These are phyloP conservation scores for Skeletonema marinoi DNA, from an alignment of 108 stramenopile genomes.

Conservation along the genomic window DNA sequence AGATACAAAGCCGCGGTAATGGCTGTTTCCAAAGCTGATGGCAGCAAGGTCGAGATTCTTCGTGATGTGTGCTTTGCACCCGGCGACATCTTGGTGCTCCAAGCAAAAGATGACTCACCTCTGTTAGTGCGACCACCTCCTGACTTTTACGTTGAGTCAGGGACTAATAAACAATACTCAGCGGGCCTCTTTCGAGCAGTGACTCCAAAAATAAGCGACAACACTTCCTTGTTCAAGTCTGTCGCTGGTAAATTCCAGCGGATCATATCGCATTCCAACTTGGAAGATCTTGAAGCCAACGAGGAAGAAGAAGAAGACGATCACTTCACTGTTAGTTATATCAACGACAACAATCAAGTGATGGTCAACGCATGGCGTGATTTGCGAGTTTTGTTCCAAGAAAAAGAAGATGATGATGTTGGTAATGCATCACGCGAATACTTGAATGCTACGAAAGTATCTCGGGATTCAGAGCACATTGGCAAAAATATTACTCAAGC, in stretches of 20 bases:
- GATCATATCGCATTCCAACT: neutral
- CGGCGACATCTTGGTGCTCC: slow-evolving; percentile 71
- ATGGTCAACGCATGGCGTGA: slow-evolving; percentile 63
- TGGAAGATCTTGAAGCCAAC: neutral
- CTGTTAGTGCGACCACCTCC: slow-evolving; percentile 60
- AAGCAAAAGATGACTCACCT: slow-evolving; percentile 74
- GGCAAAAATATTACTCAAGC: slow-evolving; percentile 54
- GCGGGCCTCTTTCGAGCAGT: neutral
- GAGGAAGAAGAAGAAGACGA: slow-evolving; percentile 4
- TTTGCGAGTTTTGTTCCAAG: slow-evolving; percentile 57
- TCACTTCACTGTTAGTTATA: slow-evolving; percentile 1
- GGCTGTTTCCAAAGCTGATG: slow-evolving; percentile 65
- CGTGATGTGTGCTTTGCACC: slow-evolving; percentile 52
- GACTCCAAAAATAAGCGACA: neutral
- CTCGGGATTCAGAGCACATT: slow-evolving; percentile 56
- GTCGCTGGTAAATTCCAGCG: neutral
- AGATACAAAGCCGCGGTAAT: slow-evolving; percentile 76
- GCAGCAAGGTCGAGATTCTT: slow-evolving; percentile 35
- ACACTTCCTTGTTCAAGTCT: neutral
- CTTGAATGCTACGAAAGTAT: slow-evolving; percentile 74
- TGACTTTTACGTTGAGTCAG: slow-evolving; percentile 52
- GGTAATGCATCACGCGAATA: slow-evolving; percentile 57
- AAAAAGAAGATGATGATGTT: slow-evolving; percentile 14
- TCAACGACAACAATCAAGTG: neutral
- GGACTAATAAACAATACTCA: neutral